Conservation (phyloP, 106 monocot genomes). For the Acorus gramineus region DNA sequence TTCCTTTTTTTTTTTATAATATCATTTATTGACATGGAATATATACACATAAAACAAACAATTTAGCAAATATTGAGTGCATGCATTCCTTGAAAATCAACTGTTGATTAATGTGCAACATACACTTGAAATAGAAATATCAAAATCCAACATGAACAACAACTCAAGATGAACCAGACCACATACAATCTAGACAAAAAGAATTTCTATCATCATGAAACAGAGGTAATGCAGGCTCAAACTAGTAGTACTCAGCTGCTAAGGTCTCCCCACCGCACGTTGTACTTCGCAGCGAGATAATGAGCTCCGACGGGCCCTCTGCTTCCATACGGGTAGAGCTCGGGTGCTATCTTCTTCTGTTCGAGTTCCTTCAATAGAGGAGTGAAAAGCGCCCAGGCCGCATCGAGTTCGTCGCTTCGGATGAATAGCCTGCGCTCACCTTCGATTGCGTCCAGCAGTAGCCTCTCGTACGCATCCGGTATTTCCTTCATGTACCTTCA, state of each 20-base stretch:
- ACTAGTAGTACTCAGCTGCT: not conserved
- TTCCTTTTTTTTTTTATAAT: too few species aligned
- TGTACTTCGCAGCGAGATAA: slow-evolving; percentile 70
- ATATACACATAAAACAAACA: too few species aligned
- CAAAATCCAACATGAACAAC: too few species aligned
- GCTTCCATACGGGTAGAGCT: slow-evolving; percentile 69
- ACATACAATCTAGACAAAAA: too few species aligned
- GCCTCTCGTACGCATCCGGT: slow-evolving; percentile 75
- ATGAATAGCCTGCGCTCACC: slow-evolving; percentile 70
- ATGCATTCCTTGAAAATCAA: too few species aligned
- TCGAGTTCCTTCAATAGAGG: slow-evolving; percentile 61
- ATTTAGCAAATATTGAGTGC: too few species aligned
- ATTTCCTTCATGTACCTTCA: slow-evolving; percentile 55
- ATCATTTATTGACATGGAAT: too few species aligned
- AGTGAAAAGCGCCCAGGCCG: slow-evolving; percentile 74
- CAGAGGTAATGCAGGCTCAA: too few species aligned
- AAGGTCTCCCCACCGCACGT: slow-evolving; percentile 67
- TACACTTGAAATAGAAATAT: too few species aligned
- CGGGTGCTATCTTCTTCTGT: slow-evolving; percentile 55
- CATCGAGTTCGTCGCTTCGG: slow-evolving; percentile 72
- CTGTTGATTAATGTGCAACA: too few species aligned
- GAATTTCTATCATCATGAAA: too few species aligned
- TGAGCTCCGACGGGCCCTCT: slow-evolving; percentile 75
- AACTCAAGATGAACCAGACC: too few species aligned
- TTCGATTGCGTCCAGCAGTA: slow-evolving; percentile 60